phyloP scores from a whole-genome alignment of 2,329 filamentous ascomycete genomes.

The Botrytis squamosa region DNA sequence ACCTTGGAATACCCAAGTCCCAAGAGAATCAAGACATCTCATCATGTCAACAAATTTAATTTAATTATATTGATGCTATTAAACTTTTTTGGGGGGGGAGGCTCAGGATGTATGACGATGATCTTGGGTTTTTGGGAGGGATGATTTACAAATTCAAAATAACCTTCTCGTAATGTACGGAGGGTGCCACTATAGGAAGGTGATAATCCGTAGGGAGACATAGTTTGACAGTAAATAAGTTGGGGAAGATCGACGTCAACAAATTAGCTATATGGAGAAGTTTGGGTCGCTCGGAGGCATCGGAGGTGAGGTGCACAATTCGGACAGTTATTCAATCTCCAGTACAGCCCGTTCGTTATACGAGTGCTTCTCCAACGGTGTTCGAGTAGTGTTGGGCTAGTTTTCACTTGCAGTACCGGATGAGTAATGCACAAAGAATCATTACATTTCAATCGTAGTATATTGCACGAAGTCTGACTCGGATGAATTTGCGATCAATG shows the following conservation, averaged over 20 bases:
- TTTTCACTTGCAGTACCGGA: not conserved
- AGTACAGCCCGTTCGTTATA: not conserved
- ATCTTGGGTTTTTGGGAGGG: not conserved
- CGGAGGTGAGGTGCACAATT: not conserved
- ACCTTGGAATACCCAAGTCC: not conserved
- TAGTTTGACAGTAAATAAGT: not conserved
- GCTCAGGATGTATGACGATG: not conserved
- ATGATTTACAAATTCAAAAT: not conserved
- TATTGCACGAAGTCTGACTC: not conserved
- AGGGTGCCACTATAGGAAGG: not conserved
- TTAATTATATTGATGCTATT: not conserved
- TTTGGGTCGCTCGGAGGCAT: not conserved
- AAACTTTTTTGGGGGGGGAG: not conserved
- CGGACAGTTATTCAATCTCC: not conserved
- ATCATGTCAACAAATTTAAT: not conserved
- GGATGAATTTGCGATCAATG: not conserved
- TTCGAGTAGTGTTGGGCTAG: not conserved
- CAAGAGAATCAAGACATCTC: not conserved
- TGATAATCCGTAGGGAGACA: not conserved
- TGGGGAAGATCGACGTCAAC: not conserved
- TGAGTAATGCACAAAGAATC: not conserved
- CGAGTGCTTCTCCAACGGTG: not conserved
- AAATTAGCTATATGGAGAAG: not conserved
- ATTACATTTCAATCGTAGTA: not conserved
- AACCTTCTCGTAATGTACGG: not conserved